Base-by-base conservation (phyloP, 306 rosid species). In the Acmispon strigosus region DNA sequence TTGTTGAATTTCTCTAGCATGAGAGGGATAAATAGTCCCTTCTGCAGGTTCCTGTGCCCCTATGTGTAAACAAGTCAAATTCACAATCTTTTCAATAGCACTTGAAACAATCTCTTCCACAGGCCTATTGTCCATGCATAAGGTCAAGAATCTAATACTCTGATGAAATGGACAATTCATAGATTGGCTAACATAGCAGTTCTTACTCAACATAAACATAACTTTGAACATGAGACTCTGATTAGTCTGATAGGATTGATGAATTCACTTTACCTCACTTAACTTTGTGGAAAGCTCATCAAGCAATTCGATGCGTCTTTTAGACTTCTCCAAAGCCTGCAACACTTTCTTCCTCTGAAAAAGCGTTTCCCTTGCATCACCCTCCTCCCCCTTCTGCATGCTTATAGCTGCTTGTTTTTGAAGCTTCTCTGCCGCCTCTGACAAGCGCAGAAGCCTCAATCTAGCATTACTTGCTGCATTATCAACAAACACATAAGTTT, bases 391-490 rank as follows among this genome's bases (percentile, higher is more conserved):
- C 32, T 70, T 84, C 36, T 70, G 91, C 64, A 89, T 82, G 54
- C 75, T 86, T 59, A 84, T 51, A 54, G 95, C 89, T 36, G 98
- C 98, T 80, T 91, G 96, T 57, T 82, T 84, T 75, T 78, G 76
- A 60, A 94, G 90, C 72, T 94, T 90, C 82, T 94, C 96, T n/a
- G 98, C 98, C 37, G 97, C 90, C 76, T 90, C 97, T 32, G 98
- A 90, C 75, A 94, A 81, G 13, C 97, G 86, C 68, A 90, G 65
- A 42, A 94, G 88, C 84, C 96, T 91, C 69, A 75, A 49, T 70
- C 98, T 89, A 49, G 97, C 97, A 84, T 72, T 91, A 68, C 81
- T 89, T 47, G 97, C 98, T 94, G 81, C 42, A 64, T 32, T 32
- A 32, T 66, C 62, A 84, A 66, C 55, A 73, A 67, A 50, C 76